Conservation (phyloP, 2,329 filamentous ascomycete genomes). For the Claviceps sp. region DNA sequence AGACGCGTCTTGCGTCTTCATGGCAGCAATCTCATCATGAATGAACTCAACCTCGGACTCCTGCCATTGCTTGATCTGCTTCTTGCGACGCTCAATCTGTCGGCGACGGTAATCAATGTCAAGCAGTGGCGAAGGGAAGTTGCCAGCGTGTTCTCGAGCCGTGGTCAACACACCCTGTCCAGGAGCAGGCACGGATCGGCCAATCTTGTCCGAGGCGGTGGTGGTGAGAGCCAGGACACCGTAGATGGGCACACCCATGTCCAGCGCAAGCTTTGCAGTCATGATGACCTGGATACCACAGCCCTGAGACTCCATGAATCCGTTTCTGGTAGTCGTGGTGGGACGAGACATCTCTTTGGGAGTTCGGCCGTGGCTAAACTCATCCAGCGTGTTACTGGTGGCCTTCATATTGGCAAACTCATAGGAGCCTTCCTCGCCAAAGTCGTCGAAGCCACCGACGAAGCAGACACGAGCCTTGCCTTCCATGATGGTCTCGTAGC, state of each 20-base stretch:
- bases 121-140: slow-evolving; percentile 87
- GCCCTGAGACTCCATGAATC: slow-evolving; percentile 99
- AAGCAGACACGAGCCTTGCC: slow-evolving; percentile 96
- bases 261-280: slow-evolving; percentile 87
- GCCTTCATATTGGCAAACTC: slow-evolving; percentile 99
- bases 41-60: slow-evolving; percentile 89
- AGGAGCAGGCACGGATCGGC: slow-evolving; percentile 88
- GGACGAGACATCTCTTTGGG: slow-evolving; percentile 96
- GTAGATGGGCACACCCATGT: slow-evolving; percentile 98
- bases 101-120: slow-evolving; percentile 96
- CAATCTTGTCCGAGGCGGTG: slow-evolving; percentile 98
- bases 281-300: slow-evolving; percentile 98
- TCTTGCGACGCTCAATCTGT: slow-evolving; percentile 86
- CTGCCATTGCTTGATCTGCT: slow-evolving; percentile 92
- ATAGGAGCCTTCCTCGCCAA: slow-evolving; percentile 97
- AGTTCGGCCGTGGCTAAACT: slow-evolving; percentile 88
- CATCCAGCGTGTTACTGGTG: slow-evolving; percentile 93
- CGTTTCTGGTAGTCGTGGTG: slow-evolving; percentile 89
- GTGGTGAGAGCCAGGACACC: slow-evolving; percentile 87
- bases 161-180: slow-evolving; percentile 95
- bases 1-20: slow-evolving; percentile 62
- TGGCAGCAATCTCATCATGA: slow-evolving; percentile 81
- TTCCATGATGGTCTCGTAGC: slow-evolving; percentile 96
- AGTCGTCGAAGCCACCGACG: slow-evolving; percentile 97
- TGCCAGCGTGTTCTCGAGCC: slow-evolving; percentile 78